Percentiles rank a stretch among this genome's conserved stretches.
Conservation (phyloP, 2,329 filamentous ascomycete species). For the Neocatenulostroma microsporum region DNA sequence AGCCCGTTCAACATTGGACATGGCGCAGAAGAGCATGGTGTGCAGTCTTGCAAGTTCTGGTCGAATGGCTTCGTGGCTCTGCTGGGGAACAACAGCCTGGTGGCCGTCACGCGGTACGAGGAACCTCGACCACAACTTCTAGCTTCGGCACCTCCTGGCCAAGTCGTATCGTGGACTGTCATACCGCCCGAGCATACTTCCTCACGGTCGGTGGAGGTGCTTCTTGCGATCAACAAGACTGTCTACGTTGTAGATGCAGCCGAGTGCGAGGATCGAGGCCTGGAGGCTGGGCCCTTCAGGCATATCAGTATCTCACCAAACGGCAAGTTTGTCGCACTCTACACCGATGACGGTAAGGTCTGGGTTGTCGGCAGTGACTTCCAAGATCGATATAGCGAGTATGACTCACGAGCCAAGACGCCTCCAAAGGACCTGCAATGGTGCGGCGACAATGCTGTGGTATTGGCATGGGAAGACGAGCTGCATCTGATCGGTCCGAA, state of each 20-base stretch:
- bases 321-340: conserved; percentile 79
- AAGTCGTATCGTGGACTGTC: conserved; percentile 80
- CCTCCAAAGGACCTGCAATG: conserved; percentile 82
- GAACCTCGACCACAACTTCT: conserved; percentile 83
- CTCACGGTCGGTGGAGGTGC: conserved; percentile 84
- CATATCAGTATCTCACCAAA: conserved; percentile 89
- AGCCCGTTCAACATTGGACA: conserved; percentile 88
- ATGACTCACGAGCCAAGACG: conserved; percentile 79
- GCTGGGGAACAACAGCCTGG: conserved; percentile 75
- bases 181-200: conserved; percentile 82
- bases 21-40: conserved; percentile 77
- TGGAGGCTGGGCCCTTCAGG: conserved; percentile 86
- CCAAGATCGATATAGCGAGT: conserved; percentile 83
- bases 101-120: conserved; percentile 80
- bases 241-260: conserved; percentile 80
- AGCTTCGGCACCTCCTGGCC: conserved; percentile 65
- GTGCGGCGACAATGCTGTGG: conserved; percentile 91
- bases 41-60: conserved; percentile 87
- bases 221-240: conserved; percentile 76
- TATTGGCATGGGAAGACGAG: conserved; percentile 96
- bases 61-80: conserved; percentile 86
- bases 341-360: conserved; percentile 73
- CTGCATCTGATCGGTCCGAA: conserved; percentile 86
- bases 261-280: conserved; percentile 82
- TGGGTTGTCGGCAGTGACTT: conserved; percentile 96